phyloP scores from a whole-genome alignment of 2,329 filamentous ascomycete species.

The Rutstroemia sp. region DNA sequence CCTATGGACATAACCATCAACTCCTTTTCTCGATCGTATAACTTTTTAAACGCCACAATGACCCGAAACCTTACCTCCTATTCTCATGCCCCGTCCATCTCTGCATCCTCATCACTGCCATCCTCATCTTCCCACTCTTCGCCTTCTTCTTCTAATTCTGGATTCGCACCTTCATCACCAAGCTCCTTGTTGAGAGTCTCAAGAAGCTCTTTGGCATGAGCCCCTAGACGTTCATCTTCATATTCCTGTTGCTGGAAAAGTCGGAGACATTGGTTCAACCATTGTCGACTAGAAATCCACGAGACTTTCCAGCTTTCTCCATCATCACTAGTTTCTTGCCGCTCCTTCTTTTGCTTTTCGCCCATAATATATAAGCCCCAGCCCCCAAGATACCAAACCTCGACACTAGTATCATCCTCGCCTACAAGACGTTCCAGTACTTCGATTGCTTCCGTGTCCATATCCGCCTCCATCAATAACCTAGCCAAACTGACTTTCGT shows the following conservation, averaged over 20 bases:
- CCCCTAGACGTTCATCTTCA: conserved; percentile 70
- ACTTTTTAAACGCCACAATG: not conserved
- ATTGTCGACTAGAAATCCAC: conserved; percentile 70
- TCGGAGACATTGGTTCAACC: conserved; percentile 73
- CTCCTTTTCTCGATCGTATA: not conserved
- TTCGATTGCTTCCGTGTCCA: conserved; percentile 77
- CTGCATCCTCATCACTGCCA: conserved; percentile 37
- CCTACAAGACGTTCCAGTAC: conserved; percentile 76
- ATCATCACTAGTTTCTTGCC: conserved; percentile 33
- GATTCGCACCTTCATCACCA: conserved; percentile 52
- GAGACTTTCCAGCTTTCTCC: conserved; percentile 40
- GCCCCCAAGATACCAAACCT: conserved; percentile 94
- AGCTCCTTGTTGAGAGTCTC: conserved; percentile 55
- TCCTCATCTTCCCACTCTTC: conserved; percentile 47
- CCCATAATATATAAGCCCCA: conserved; percentile 83
- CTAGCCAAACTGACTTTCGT: conserved; percentile 76
- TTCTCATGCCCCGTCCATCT: conserved; percentile 45
- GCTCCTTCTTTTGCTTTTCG: conserved; percentile 50
- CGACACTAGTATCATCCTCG: conserved; percentile 91
- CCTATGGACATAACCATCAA: conserved; percentile 12
- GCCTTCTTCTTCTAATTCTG: conserved; percentile 42
- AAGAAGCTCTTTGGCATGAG: conserved; percentile 68
- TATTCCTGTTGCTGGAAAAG: conserved; percentile 77
- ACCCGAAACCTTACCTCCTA: not conserved
- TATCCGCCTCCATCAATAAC: conserved; percentile 80